Percentiles rank a stretch among this genome's conserved stretches.
Conservation (phyloP, 2,329 filamentous ascomycete genomes). For the Apiospora phragmitis region DNA sequence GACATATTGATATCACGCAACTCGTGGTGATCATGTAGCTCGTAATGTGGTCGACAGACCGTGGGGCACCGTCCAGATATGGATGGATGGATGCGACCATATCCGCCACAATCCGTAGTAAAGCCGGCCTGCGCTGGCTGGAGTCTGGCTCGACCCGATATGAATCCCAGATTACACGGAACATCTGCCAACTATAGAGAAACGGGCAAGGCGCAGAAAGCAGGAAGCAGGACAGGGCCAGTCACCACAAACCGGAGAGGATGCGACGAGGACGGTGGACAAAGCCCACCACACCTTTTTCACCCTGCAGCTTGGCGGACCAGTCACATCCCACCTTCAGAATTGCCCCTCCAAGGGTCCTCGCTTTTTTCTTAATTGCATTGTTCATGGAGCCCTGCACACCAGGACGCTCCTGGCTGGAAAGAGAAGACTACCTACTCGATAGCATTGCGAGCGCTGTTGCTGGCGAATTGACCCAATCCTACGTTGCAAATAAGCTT, state of each 20-base stretch:
- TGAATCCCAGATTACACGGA: constrained; percentile 7
- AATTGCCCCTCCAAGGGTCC: constrained; percentile 8
- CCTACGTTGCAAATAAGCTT: background rate
- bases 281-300: constrained; percentile 8
- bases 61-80: background rate
- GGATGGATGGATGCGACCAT: constrained; percentile 4
- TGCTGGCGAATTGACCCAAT: background rate
- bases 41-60: background rate
- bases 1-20: constrained; percentile 8
- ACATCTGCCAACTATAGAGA: constrained; percentile 10
- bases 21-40: background rate
- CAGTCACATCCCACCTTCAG: constrained; percentile 1
- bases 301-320: constrained; percentile 2
- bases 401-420: background rate
- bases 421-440: background rate
- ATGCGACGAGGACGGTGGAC: constrained; percentile 10
- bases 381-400: background rate
- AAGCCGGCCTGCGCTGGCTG: constrained; percentile 5
- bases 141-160: constrained; percentile 1
- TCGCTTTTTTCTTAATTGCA: constrained; percentile 1
- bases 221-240: background rate
- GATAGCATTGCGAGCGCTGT: background rate
- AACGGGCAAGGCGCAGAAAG: constrained; percentile 9
- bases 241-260: constrained; percentile 6
- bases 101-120: constrained; percentile 10